phyloP scores from a whole-genome alignment of 2,329 filamentous ascomycete species.

The Chaetoscypha palmicola region DNA sequence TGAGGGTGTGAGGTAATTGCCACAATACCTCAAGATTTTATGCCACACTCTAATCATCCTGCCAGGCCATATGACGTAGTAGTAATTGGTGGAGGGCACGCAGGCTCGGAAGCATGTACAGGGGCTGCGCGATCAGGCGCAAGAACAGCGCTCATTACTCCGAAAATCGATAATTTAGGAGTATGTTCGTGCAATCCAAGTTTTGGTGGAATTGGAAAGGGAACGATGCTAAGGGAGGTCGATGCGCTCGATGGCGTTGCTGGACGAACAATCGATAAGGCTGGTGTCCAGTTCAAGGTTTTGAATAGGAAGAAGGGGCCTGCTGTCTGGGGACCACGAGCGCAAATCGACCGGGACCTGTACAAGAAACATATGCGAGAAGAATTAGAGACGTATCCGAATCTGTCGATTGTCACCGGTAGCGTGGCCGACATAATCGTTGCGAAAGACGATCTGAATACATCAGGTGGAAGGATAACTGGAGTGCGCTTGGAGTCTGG shows the following conservation, averaged over 20 bases:
- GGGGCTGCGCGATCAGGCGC: slow-evolving; percentile 86
- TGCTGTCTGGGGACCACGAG: slow-evolving; percentile 92
- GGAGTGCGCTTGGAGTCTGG: slow-evolving; percentile 85
- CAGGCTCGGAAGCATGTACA: slow-evolving; percentile 86
- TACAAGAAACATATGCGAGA: slow-evolving; percentile 89
- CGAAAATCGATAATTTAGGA: slow-evolving; percentile 79
- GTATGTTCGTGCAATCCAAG: slow-evolving; percentile 96
- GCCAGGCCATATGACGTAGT: slow-evolving; percentile 70
- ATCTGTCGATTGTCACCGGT: slow-evolving; percentile 72
- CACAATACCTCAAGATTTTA: background rate
- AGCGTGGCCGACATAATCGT: slow-evolving; percentile 90
- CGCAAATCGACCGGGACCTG: slow-evolving; percentile 86
- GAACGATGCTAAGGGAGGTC: slow-evolving; percentile 89
- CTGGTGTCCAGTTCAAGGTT: slow-evolving; percentile 87
- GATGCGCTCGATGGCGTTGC: slow-evolving; percentile 90
- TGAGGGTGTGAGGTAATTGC: slow-evolving; percentile 15
- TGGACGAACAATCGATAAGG: slow-evolving; percentile 83
- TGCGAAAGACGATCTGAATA: slow-evolving; percentile 44
- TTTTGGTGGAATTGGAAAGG: slow-evolving; percentile 97
- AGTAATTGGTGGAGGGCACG: slow-evolving; percentile 92
- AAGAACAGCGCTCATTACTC: slow-evolving; percentile 82
- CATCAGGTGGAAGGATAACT: slow-evolving; percentile 61
- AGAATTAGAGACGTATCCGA: slow-evolving; percentile 71
- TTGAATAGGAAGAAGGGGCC: slow-evolving; percentile 86
- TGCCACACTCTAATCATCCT: slow-evolving; percentile 1